Conservation (phyloP, 345 rosid genomes). For the Linum usitatissimum region DNA sequence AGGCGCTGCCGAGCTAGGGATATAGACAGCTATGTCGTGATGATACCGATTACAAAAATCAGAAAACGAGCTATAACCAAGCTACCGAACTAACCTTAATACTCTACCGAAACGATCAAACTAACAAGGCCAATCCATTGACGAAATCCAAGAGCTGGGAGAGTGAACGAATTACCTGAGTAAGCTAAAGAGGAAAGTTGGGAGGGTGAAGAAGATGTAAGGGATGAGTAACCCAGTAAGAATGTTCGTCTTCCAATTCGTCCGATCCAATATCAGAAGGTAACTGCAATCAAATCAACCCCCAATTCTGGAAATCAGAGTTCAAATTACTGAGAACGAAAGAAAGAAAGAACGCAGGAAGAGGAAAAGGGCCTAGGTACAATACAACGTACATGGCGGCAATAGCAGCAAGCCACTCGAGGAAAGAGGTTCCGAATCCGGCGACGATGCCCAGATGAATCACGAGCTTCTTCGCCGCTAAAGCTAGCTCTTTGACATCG, state of each 20-base stretch:
- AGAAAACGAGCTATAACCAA: no score
- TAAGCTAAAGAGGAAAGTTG: not conserved
- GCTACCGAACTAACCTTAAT: no score
- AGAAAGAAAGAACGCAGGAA: not conserved
- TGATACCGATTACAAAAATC: no score
- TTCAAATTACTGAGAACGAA: not conserved
- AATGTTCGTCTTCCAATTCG: constrained; percentile 24
- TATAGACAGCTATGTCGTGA: no score
- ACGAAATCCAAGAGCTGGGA: not conserved
- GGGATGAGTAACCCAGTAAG: constrained; percentile 64
- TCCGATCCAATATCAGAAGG: not conserved
- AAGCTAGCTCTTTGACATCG: not conserved
- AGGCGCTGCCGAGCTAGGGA: no score
- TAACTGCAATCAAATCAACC: not conserved
- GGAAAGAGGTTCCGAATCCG: constrained; percentile 4
- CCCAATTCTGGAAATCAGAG: not conserved
- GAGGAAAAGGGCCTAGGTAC: no score
- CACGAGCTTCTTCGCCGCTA: not conserved
- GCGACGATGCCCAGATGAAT: not conserved
- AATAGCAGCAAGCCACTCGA: constrained; percentile 1
- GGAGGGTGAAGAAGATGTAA: constrained; percentile 19
- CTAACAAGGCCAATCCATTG: no score
- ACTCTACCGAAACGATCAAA: no score
- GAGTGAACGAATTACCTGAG: not conserved
- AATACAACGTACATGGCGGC: not conserved